Evolutionary conservation across 305 asterid genomes (phyloP).

Genomic region (Fraxinus baroniana): DNA sequence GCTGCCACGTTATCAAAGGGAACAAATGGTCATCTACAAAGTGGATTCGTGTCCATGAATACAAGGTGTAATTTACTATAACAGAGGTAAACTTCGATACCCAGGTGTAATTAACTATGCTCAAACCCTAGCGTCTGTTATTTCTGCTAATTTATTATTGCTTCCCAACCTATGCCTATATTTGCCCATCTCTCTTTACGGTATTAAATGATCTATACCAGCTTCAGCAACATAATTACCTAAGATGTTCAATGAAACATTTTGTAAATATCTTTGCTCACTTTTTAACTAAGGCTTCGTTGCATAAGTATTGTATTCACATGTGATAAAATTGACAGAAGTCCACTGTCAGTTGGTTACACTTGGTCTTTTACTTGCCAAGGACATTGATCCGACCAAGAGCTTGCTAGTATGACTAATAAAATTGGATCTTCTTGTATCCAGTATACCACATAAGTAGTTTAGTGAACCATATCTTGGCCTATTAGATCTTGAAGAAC

Average conservation of each 20-base stretch:
- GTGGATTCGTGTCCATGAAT: constrained; percentile 88
- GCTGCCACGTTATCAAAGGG: constrained; percentile 88
- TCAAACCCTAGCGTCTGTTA: background rate
- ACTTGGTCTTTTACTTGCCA: background rate
- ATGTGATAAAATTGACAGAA: background rate
- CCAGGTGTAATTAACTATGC: constrained; percentile 14
- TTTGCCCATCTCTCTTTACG: constrained; percentile 3
- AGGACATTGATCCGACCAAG: background rate
- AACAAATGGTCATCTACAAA: constrained; percentile 98
- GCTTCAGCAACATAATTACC: background rate
- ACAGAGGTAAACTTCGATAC: constrained; percentile 37
- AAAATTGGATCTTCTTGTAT: background rate
- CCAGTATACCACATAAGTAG: background rate
- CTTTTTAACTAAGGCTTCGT: background rate
- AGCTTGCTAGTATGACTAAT: background rate
- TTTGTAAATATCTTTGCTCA: background rate
- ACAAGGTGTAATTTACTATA: constrained; percentile 45
- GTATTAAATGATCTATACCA: background rate
- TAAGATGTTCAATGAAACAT: background rate
- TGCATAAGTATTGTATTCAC: background rate
- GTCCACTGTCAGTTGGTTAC: background rate
- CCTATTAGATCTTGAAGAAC: background rate
- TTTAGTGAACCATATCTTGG: background rate
- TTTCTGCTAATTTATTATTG: background rate
- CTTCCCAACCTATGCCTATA: background rate